Evolutionary conservation across 1,284 basidiomycete species (phyloP), one percentile per base, ranked within the genome.

Genomic region (Apiotrichum mycotoxinovorans): DNA sequence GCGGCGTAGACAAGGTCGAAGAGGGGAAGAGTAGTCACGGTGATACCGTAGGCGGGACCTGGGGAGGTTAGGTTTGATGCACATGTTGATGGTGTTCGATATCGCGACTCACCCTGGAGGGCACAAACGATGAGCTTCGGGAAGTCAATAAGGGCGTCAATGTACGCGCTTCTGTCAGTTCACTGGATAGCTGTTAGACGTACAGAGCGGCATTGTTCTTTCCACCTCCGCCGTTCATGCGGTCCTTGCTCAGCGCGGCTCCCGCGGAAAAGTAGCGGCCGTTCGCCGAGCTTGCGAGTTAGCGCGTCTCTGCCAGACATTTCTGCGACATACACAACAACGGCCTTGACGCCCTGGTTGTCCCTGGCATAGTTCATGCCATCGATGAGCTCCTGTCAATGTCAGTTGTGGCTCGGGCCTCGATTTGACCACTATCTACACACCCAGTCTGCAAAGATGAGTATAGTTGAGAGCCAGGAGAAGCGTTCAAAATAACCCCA

Each of bases 31-130:
- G 57, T 58, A 17, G 60, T 62, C 20, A 62, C 60, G 11, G 54
- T 34, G 52, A 62, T 57, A 18, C 60, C 60, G 37, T 58, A 62
- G 14, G 60, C 60, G 35, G 60, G 60, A 48, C 60, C 60, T 56
- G 26, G 8, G 18, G n/a, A n/a, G 1, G 46, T 51, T 43, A 46
- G 54, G 3, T 12, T n/a, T n/a, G n/a, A n/a, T n/a, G n/a, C n/a
- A n/a, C n/a, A n/a, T n/a, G n/a, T n/a, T n/a, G n/a, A n/a, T n/a
- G n/a, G n/a, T n/a, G n/a, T n/a, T n/a, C n/a, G n/a, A n/a, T n/a
- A n/a, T n/a, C n/a, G n/a, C 7, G n/a, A 43, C 56, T 48, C 34
- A 54, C 57, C 57, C 26, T 62, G 57, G 2, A 63, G 42, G 11
- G 47, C 54, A 14, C 56, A 60, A 0, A 57, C 55, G 23, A 51